phyloP scores from a whole-genome alignment of 495 filamentous ascomycete species.

The Aspergillus homomorphus region DNA sequence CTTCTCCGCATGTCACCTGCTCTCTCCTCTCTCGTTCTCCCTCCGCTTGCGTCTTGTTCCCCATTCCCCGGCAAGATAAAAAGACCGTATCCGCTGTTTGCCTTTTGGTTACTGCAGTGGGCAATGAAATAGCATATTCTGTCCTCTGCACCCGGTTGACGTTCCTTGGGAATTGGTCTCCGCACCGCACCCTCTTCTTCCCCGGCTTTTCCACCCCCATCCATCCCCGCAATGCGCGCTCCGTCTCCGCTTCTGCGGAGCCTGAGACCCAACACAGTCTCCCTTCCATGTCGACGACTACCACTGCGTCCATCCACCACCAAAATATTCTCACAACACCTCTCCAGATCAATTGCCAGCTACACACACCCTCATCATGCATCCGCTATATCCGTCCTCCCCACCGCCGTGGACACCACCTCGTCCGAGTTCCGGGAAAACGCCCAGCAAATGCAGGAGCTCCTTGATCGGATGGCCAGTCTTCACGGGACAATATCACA shows the following conservation, averaged over 20 bases:
- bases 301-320: background rate
- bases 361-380: constrained; percentile 69
- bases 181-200: background rate
- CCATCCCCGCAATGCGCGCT: constrained; percentile 38
- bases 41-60: constrained; percentile 5
- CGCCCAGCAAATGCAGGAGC: constrained; percentile 69
- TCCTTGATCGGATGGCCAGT: constrained; percentile 59
- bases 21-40: constrained; percentile 11
- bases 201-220: background rate
- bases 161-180: background rate
- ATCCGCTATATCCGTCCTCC: constrained; percentile 71
- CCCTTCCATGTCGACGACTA: constrained; percentile 13
- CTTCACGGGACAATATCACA: constrained; percentile 68
- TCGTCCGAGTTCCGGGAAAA: constrained; percentile 82
- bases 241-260: constrained; percentile 38
- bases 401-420: constrained; percentile 69
- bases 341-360: constrained; percentile 20
- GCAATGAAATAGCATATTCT: background rate
- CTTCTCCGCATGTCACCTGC: constrained; percentile 36
- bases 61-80: constrained; percentile 5
- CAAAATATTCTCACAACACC: background rate
- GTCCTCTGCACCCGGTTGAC: background rate
- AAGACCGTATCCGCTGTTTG: background rate
- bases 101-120: background rate
- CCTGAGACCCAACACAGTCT: constrained; percentile 24